Base-by-base conservation (phyloP, 176 grass and related monocot genomes). In the Pharus latifolius region DNA sequence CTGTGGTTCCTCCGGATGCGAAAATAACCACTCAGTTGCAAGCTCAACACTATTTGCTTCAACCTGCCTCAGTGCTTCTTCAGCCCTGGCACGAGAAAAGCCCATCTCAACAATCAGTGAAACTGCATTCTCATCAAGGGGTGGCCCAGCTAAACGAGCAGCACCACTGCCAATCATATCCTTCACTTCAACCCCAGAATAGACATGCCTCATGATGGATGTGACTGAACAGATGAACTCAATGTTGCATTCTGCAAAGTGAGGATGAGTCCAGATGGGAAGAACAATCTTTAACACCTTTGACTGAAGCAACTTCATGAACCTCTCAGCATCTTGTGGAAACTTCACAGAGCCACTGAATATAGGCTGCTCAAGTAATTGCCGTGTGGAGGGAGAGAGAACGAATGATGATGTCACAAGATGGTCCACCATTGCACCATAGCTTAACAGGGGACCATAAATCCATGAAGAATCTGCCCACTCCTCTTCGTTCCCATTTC, bases 61-160 rank as follows among this genome's bases (percentile, higher is more conserved):
- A 82, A 93, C 90, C 56, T 94, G 95, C 54, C 95, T 80, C 42
- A 99, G 50, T 78, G 95, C 90, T 79, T 94, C 95, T 91, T 99
- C 95, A 64, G 95, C 95, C 73, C 95, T 88, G 17, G 76, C 87
- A 67, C 84, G 87, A 69, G 90, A 78, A 78, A 99, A 99, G 10
- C 95, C 95, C 95, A 99, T 99, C 66, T 99, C 95, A 45, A 99
- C 88, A 59, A 99, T 99, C 70, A 99, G 17, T 49, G 87, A 84
- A 87, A 99, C 94, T 68, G 87, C 62, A 78, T 80, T 80, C 77
- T 99, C 95, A 47, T 99, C 95, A 61, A 87, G 95, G 16, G 95
- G 90, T 51, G 95, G 95, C 42, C 78, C 95, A 76, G 68, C 61
- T 65, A 99, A 83, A 70, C 84, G 83, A 68, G 77, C 65, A 75